These are phyloP conservation scores for Talaromyces islandicus DNA, from an alignment of 2,329 filamentous ascomycete genomes.

Conservation along the genomic window DNA sequence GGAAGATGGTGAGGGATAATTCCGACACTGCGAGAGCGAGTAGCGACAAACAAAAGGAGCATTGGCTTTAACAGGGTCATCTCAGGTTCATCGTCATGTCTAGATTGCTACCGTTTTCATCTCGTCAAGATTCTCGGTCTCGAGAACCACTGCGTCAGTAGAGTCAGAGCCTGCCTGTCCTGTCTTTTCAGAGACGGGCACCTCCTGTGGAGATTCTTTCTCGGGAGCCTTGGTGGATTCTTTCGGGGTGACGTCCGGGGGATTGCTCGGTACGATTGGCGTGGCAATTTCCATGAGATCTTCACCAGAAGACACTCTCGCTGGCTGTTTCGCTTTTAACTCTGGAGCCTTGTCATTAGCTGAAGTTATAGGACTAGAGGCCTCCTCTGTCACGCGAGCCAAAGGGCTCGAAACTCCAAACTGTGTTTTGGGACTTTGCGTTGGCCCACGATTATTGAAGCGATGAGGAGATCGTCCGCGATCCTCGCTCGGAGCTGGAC, in stretches of 20 bases:
- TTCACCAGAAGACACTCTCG: constrained; percentile 25
- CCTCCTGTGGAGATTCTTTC: constrained; percentile 18
- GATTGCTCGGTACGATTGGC: constrained; percentile 25
- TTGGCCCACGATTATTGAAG: constrained; percentile 37
- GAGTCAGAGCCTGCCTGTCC: constrained; percentile 23
- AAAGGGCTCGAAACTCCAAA: constrained; percentile 41
- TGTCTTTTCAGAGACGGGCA: constrained; percentile 26
- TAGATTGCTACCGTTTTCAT: constrained; percentile 46
- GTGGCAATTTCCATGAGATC: constrained; percentile 37
- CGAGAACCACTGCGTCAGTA: constrained; percentile 24
- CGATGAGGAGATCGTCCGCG: constrained; percentile 45
- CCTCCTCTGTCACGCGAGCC: constrained; percentile 42
- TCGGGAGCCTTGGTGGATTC: constrained; percentile 13
- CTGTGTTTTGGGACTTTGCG: constrained; percentile 39
- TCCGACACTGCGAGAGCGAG: background rate
- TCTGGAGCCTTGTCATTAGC: constrained; percentile 30
- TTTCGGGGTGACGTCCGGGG: background rate
- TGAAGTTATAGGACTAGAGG: constrained; percentile 26
- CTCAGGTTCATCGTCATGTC: constrained; percentile 1
- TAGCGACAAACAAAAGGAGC: background rate
- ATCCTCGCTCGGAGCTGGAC: constrained; percentile 40
- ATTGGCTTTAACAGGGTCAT: background rate
- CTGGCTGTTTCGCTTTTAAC: constrained; percentile 18
- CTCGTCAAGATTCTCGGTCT: constrained; percentile 37
- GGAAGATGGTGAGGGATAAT: background rate